phyloP scores from a whole-genome alignment of 768 basidiomycete genomes.

The Termitomyces sp. region DNA sequence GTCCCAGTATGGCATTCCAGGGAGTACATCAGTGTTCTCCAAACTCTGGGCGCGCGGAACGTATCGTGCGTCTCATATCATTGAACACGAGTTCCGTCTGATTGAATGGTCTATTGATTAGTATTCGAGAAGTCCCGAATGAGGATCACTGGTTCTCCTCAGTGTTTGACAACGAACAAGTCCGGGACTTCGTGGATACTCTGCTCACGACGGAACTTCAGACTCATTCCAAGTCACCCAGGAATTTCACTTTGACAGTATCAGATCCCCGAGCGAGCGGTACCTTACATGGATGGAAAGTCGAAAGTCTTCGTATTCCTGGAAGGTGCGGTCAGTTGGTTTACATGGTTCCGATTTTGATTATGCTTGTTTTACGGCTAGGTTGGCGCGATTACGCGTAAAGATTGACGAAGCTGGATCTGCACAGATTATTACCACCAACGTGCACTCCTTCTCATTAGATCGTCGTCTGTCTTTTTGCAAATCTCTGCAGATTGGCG shows the following conservation, averaged over 20 bases:
- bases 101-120: conserved; percentile 17
- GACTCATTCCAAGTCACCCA: conserved; percentile 7
- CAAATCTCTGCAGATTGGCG: conserved; percentile 13
- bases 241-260: conserved; percentile 67
- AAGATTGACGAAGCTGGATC: conserved; percentile 7
- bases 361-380: conserved; percentile 9
- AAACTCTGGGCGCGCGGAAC: conserved; percentile 46
- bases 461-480: conserved; percentile 14
- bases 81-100: background rate
- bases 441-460: conserved; percentile 26
- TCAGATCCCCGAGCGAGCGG: conserved; percentile 66
- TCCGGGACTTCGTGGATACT: conserved; percentile 50
- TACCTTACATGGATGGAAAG: conserved; percentile 63
- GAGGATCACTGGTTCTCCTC: conserved; percentile 68
- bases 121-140: conserved; percentile 57
- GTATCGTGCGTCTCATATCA: conserved; percentile 35
- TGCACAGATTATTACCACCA: conserved; percentile 20
- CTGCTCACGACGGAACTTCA: conserved; percentile 11
- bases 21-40: conserved; percentile 53
- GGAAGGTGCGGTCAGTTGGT: conserved; percentile 46
- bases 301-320: conserved; percentile 53
- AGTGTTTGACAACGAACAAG: conserved; percentile 49
- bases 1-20: conserved; percentile 86
- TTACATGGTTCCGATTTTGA: background rate
- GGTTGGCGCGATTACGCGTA: conserved; percentile 34